These are phyloP conservation scores for Sutorius australiensis DNA, from an alignment of 768 basidiomycete genomes.

Conservation along the genomic window DNA sequence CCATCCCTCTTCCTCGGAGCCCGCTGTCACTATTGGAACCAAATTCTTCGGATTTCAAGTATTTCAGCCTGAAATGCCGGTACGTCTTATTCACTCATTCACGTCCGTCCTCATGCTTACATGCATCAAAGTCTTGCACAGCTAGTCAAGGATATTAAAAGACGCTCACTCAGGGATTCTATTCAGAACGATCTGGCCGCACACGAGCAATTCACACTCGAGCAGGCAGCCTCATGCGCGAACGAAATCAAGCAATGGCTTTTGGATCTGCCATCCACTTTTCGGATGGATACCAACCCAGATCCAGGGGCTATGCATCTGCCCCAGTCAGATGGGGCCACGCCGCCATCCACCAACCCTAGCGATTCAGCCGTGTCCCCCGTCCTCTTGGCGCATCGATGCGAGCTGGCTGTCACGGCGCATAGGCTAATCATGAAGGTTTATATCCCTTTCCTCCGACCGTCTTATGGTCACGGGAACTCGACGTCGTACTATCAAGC, in stretches of 20 bases:
- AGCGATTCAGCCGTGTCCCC: conserved; percentile 29
- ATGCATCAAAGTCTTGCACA: conserved; percentile 48
- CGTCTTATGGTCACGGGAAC: conserved; percentile 25
- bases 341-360: conserved; percentile 6
- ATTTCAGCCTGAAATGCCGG: conserved; percentile 60
- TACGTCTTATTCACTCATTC: conserved; percentile 27
- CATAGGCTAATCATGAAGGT: conserved; percentile 59
- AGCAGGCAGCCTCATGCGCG: conserved; percentile 59
- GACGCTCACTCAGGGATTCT: conserved; percentile 44
- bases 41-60: conserved; percentile 37
- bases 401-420: conserved; percentile 58
- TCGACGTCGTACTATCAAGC: conserved; percentile 46
- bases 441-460: conserved; percentile 64
- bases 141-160: conserved; percentile 59
- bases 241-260: conserved; percentile 54
- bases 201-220: conserved; percentile 45
- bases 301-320: conserved; percentile 23
- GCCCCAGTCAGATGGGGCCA: conserved; percentile 8
- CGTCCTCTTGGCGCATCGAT: conserved; percentile 46
- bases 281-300: conserved; percentile 40
- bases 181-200: conserved; percentile 26
- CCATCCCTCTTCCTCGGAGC: conserved; percentile 38
- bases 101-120: background rate
- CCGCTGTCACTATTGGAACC: conserved; percentile 24
- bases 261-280: conserved; percentile 45